Percentiles rank a stretch among this genome's conserved stretches.
Evolutionary conservation across 805 yeast genomes (phyloP).

Genomic region (Candida gorgasii): DNA sequence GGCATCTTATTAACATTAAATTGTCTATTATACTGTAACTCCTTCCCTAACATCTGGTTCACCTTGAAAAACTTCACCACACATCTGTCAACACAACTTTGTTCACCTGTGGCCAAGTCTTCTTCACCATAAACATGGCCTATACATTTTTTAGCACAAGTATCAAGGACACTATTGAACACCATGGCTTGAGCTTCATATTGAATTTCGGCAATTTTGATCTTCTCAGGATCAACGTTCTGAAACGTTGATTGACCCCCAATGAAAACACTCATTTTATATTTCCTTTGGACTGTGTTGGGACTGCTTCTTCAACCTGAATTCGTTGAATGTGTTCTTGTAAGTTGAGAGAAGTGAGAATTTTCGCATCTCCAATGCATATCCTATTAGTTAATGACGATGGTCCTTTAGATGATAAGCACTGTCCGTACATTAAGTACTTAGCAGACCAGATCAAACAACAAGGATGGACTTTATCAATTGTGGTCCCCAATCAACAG

Average conservation of each 20-base stretch:
- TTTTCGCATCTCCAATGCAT: slow-evolving; percentile 36
- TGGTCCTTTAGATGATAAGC: slow-evolving; percentile 81
- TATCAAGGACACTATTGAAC: slow-evolving; percentile 54
- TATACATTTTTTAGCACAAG: slow-evolving; percentile 77
- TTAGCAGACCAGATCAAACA: slow-evolving; percentile 67
- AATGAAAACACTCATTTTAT: slow-evolving; percentile 63
- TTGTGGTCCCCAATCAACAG: slow-evolving; percentile 82
- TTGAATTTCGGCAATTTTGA: slow-evolving; percentile 67
- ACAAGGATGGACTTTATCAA: slow-evolving; percentile 76
- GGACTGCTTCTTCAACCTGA: background rate
- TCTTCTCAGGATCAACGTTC: slow-evolving; percentile 55
- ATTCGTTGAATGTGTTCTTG: background rate
- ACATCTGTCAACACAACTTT: slow-evolving; percentile 81
- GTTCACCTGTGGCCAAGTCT: slow-evolving; percentile 84
- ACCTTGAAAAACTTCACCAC: slow-evolving; percentile 79
- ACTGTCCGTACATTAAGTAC: slow-evolving; percentile 84
- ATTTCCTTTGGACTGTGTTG: background rate
- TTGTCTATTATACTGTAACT: slow-evolving; percentile 34
- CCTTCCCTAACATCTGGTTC: slow-evolving; percentile 61
- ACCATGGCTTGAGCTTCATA: slow-evolving; percentile 62
- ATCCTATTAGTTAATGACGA: slow-evolving; percentile 85
- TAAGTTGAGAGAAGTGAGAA: background rate
- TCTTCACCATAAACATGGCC: slow-evolving; percentile 83
- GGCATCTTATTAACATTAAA: slow-evolving; percentile 31
- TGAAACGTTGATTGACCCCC: slow-evolving; percentile 40